Percentiles rank a stretch among this genome's conserved stretches.
Conservation (phyloP, 768 basidiomycete genomes). For the Gymnopilus dilepis region DNA sequence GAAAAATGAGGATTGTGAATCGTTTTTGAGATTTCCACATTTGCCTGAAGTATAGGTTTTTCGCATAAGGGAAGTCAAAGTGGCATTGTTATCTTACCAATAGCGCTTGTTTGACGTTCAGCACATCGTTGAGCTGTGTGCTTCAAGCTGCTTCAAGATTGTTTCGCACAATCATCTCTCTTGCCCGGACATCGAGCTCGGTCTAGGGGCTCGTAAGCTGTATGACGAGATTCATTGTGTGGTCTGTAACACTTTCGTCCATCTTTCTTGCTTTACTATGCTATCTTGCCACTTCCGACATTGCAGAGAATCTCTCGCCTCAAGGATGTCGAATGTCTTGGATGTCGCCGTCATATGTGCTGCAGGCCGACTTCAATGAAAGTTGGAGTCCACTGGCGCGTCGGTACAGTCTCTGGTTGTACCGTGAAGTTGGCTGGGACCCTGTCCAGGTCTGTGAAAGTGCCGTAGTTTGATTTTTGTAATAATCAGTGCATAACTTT, state of each 20-base stretch:
- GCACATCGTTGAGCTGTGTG: too few relatives aligned
- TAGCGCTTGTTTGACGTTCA: too few relatives aligned
- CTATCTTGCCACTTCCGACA: conserved; percentile 49
- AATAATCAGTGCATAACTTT: neutral
- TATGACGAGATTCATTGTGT: conserved; percentile 34
- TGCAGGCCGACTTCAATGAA: conserved; percentile 68
- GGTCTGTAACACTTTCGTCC: conserved; percentile 43
- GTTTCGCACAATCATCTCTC: neutral
- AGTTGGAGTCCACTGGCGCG: conserved; percentile 73
- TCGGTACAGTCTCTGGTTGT: conserved; percentile 88
- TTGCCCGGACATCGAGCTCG: neutral
- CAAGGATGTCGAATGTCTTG: conserved; percentile 97
- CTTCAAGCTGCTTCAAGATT: too few relatives aligned
- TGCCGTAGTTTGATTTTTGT: neutral
- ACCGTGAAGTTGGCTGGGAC: conserved; percentile 90
- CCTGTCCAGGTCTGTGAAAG: conserved; percentile 51
- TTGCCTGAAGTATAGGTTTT: neutral
- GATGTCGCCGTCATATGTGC: conserved; percentile 91
- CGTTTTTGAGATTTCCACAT: neutral
- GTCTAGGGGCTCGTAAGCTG: neutral
- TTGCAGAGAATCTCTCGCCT: conserved; percentile 65
- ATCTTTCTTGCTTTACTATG: conserved; percentile 39
- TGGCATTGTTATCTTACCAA: too few relatives aligned
- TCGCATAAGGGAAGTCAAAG: too few relatives aligned
- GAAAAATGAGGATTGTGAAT: too few relatives aligned